Percentiles rank a stretch among this genome's conserved stretches.
Evolutionary conservation across 179 eudicot genomes (phyloP).

Genomic region (Sideroxylon spinosum): DNA sequence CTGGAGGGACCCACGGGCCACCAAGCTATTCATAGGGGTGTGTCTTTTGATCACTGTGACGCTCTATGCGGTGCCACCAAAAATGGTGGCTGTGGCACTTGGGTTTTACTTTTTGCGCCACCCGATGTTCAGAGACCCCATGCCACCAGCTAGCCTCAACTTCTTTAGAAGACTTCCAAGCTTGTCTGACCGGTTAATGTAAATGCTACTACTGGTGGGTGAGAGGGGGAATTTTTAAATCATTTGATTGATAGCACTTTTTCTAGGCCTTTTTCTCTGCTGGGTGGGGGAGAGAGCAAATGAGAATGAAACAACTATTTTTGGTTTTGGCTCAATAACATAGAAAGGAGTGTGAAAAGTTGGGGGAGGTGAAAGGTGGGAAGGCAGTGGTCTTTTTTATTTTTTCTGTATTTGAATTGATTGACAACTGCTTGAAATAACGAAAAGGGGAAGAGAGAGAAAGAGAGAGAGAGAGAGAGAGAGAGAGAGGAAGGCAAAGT

Average conservation of each 20-base stretch:
- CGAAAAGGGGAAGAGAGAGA: conserved; percentile 7
- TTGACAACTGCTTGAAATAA: conserved; percentile 30
- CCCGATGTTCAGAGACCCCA: conserved; percentile 95
- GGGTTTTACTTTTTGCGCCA: conserved; percentile 92
- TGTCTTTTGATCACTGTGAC: conserved; percentile 59
- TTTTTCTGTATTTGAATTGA: conserved; percentile 24
- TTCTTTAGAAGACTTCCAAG: conserved; percentile 89
- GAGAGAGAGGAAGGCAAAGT: conserved; percentile 7
- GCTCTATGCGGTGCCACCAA: conserved; percentile 78
- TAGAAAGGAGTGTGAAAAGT: conserved; percentile 29
- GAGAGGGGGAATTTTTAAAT: neutral
- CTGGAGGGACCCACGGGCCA: conserved; percentile 95
- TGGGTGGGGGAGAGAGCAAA: conserved; percentile 19
- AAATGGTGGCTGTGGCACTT: conserved; percentile 96
- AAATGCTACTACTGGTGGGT: neutral
- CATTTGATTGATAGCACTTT: conserved; percentile 4
- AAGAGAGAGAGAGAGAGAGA: neutral
- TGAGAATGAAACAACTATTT: conserved; percentile 13
- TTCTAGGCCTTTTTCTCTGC: conserved; percentile 18
- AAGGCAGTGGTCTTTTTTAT: neutral
- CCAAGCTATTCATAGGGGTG: conserved; percentile 75
- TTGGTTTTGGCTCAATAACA: conserved; percentile 12
- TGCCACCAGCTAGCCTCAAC: conserved; percentile 87
- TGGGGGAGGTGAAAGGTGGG: conserved; percentile 18
- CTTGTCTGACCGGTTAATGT: conserved; percentile 78